Percentiles rank a stretch among this genome's conserved stretches.
phyloP scores from a whole-genome alignment of 1,284 basidiomycete genomes.

The Wolfiporia cocos region DNA sequence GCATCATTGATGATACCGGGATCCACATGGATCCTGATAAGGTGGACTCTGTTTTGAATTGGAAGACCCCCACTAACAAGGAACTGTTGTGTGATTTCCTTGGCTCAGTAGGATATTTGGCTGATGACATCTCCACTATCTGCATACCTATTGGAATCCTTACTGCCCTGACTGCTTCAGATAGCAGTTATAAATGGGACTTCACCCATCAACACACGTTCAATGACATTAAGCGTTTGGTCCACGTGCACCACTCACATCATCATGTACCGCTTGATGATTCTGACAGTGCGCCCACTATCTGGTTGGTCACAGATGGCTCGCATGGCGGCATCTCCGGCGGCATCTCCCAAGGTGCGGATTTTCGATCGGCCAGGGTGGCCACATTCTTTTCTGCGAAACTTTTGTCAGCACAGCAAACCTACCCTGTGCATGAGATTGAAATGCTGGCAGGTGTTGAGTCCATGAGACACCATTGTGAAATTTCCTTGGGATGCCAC shows the following conservation, averaged over 20 bases:
- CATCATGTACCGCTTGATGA: conserved; percentile 16
- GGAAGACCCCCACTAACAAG: conserved; percentile 20
- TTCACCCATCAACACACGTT: conserved; percentile 20
- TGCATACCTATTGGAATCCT: conserved; percentile 17
- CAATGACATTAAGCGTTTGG: conserved; percentile 15
- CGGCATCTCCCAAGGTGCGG: conserved; percentile 16
- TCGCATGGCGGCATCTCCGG: conserved; percentile 8
- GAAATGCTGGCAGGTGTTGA: conserved; percentile 26
- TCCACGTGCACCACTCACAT: conserved; percentile 12
- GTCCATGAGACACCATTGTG: conserved; percentile 20
- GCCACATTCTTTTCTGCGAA: conserved; percentile 24
- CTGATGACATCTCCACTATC: conserved; percentile 11
- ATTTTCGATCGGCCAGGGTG: conserved; percentile 10
- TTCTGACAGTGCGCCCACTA: conserved; percentile 7
- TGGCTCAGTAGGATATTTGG: conserved; percentile 20
- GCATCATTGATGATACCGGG: conserved; percentile 21
- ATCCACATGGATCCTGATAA: conserved; percentile 26
- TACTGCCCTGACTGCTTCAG: conserved; percentile 6
- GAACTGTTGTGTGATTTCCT: conserved; percentile 15
- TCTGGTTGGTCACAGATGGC: conserved; percentile 14
- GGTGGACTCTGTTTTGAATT: conserved; percentile 23
- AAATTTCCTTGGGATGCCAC: conserved; percentile 14
- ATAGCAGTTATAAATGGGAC: conserved; percentile 14
- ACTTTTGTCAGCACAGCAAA: conserved; percentile 23
- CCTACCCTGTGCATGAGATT: conserved; percentile 12